Evolutionary conservation across 2,329 filamentous ascomycete genomes (phyloP), one percentile per base, ranked within the genome.

Genomic region (Fusarium annulatum): DNA sequence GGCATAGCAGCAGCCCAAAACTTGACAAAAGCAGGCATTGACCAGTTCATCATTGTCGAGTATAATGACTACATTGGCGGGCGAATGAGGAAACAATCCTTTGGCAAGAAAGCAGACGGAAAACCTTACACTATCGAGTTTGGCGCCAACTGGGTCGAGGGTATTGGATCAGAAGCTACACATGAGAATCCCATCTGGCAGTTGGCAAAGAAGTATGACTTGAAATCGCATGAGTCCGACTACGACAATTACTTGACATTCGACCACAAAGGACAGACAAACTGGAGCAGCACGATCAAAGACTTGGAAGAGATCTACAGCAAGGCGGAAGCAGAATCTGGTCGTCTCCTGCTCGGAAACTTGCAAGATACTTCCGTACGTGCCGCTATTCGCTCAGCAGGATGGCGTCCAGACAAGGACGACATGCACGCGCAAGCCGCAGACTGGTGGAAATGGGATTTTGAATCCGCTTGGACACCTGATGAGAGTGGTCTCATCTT

Each of bases 1-100:
- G 90, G 90, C 10, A 88, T 92, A 45, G 88, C 90, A 18, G 89
- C 90, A 19, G 90, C 90, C 28, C 89, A 93, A 84, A 86, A 90
- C 7, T 79, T 93, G 10, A 80, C 85, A 9, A 91, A 93, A 61
- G 85, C 86, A 5, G 91, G 89, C 0, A 82, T 93, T 10, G 81
- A 84, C 0, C 90, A 93, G 67, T 93, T 93, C 66, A 60, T 93
- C 12, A 90, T 93, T 52, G 79, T 93, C 6, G 91, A 93, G 68
- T 89, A 90, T 67, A 89, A 90, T 18, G 83, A 87, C 66, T 85
- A 87, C 18, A 87, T 93, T 65, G 91, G 91, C 3, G 91, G 91
- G 3, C 87, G 91, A 10, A 86, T 91, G 43, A 81, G 81, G n/a
- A 87, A 92, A 67, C 85, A 85, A 0, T 82, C 84, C 1, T 92